phyloP scores from a whole-genome alignment of 1,139 yeast species.

The Cylindricascospora bacillispora region DNA sequence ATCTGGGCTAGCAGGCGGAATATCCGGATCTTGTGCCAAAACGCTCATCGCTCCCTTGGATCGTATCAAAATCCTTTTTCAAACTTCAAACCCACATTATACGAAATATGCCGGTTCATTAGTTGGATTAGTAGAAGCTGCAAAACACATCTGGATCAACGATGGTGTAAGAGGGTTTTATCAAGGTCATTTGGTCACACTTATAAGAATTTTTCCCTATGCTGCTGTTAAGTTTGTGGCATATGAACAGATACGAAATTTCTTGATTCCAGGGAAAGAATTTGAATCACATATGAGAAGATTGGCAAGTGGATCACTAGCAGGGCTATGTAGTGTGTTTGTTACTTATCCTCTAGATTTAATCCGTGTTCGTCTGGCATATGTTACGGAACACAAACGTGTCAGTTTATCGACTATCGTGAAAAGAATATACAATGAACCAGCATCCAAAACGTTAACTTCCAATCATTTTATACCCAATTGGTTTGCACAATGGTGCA shows the following conservation, averaged over 20 bases:
- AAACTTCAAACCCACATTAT: slow-evolving; percentile 87
- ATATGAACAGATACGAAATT: slow-evolving; percentile 78
- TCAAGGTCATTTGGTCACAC: slow-evolving; percentile 92
- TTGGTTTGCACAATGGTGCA: slow-evolving; percentile 33
- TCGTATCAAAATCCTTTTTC: slow-evolving; percentile 86
- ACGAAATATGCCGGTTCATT: slow-evolving; percentile 69
- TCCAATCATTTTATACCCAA: slow-evolving; percentile 23
- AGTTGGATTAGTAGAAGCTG: slow-evolving; percentile 64
- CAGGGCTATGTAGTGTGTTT: slow-evolving; percentile 78
- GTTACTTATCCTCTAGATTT: slow-evolving; percentile 88
- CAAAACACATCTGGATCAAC: slow-evolving; percentile 44
- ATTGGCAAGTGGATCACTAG: slow-evolving; percentile 77
- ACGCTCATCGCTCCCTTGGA: slow-evolving; percentile 93
- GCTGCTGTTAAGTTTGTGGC: slow-evolving; percentile 98
- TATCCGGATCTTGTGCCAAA: slow-evolving; percentile 92
- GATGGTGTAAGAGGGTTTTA: slow-evolving; percentile 80
- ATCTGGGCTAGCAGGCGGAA: slow-evolving; percentile 89
- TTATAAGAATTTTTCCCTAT: slow-evolving; percentile 85
- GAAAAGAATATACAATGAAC: slow-evolving; percentile 45
- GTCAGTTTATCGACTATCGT: slow-evolving; percentile 50
- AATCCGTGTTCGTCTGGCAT: slow-evolving; percentile 83
- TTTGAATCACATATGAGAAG: slow-evolving; percentile 76
- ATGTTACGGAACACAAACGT: slow-evolving; percentile 48
- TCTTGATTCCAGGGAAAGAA: slow-evolving; percentile 59
- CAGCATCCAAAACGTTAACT: slow-evolving; percentile 31